Base-by-base conservation (phyloP, 1,284 basidiomycete species). In the Trametes polyzona region DNA sequence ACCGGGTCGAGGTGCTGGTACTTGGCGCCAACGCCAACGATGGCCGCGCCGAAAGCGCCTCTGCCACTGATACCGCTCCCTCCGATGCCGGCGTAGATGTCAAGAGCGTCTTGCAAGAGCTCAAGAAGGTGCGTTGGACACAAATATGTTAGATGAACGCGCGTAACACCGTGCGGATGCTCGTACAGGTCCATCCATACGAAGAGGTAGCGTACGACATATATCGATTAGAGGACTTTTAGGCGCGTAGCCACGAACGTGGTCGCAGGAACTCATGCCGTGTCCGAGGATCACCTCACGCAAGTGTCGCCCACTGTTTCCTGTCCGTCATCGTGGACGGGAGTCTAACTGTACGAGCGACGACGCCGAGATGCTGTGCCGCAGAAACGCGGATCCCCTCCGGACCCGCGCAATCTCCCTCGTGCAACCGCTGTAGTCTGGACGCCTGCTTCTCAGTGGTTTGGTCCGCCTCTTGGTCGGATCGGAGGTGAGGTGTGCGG, bases 181-280 rank as follows among this genome's bases (percentile, higher is more conserved):
- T 33, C 50, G 41, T 57, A n/a, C n/a, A 83, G 81, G 73, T 78
- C 9, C 83, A 84, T 68, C 82, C 81, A 14, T 84, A 84, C 61
- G 82, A 84, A 68, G 78, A 83, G 66, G 80, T 83, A 49, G 80
- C 78, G 6, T 83, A 81, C 57, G 81, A 83, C 60, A 78, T 86
- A 4, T 81, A 83, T 67, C 78, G 74, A 36, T 65, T 81, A 3
- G 78, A 83, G 67, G 74, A 78, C 52, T 69, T 80, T 52, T 80
- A 52, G 52, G 27, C 14, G 42, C 2, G 29, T 6, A 30, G 11
- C 4, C 16, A 7, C 10, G 23, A 41, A 26, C 14, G 2, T 14
- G 30, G 29, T n/a, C n/a, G n/a, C n/a, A n/a, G n/a, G n/a, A n/a
- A n/a, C n/a, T n/a, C n/a, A n/a, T n/a, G n/a, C n/a, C n/a, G n/a